Percentiles rank a stretch among this genome's conserved stretches.
Conservation (phyloP, 768 basidiomycete genomes). For the Favolaschia claudopus region DNA sequence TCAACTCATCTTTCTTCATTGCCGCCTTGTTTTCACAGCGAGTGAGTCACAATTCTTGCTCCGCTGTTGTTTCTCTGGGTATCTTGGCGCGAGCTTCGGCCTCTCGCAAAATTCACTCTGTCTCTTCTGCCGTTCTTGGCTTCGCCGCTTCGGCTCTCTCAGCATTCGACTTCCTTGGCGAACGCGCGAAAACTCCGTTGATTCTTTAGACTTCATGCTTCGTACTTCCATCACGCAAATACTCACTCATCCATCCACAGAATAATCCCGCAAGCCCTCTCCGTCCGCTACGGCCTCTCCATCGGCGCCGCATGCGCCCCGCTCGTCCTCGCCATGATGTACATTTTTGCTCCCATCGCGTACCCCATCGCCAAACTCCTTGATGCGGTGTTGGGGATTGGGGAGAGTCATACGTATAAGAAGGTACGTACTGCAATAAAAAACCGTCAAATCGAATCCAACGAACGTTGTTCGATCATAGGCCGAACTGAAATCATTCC, state of each 20-base stretch:
- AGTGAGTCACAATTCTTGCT: conserved; percentile 54
- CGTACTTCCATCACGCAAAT: conserved; percentile 32
- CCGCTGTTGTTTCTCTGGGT: no score
- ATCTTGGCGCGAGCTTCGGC: no score
- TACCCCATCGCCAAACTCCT: conserved; percentile 85
- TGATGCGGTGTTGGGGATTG: conserved; percentile 79
- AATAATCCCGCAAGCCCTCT: conserved; percentile 75
- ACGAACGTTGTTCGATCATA: no score
- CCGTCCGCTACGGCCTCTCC: conserved; percentile 80
- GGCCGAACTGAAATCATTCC: conserved; percentile 70
- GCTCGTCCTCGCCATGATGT: conserved; percentile 78
- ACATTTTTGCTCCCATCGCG: conserved; percentile 76
- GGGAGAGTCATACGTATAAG: conserved; percentile 80
- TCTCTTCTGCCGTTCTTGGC: no score
- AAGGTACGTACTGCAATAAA: no score
- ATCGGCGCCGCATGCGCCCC: conserved; percentile 84
- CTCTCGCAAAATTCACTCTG: no score
- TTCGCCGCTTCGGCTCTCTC: no score
- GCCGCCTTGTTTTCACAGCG: no score
- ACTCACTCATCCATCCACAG: conserved; percentile 32
- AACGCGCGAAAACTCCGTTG: no score
- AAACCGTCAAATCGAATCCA: no score
- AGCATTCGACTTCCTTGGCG: no score
- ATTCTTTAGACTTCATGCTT: neutral
- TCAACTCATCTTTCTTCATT: no score